A percentile compares a stretch with the other conserved stretches of the same genome.
These are phyloP conservation scores for Aspergillus luchuensis DNA, from an alignment of 2,329 filamentous ascomycete species.

Conservation along the genomic window DNA sequence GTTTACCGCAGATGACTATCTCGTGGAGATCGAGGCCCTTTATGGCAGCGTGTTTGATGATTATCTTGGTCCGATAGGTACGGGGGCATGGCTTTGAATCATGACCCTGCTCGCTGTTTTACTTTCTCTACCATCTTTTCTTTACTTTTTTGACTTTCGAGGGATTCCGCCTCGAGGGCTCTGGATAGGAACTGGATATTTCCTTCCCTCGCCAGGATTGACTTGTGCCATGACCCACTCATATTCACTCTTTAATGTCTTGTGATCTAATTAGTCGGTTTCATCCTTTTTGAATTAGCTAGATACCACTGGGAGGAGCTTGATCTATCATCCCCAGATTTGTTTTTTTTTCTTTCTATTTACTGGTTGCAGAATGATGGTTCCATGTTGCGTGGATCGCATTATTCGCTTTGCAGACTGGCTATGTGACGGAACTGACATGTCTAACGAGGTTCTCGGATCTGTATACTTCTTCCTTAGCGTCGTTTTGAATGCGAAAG, in stretches of 20 bases:
- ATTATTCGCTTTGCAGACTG: not conserved
- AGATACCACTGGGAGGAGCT: conserved; percentile 28
- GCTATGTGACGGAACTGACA: not conserved
- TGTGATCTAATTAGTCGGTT: conserved; percentile 10
- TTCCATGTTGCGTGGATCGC: conserved; percentile 1
- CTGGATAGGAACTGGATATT: conserved; percentile 27
- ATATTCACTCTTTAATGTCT: conserved; percentile 30
- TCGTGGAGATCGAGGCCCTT: conserved; percentile 74
- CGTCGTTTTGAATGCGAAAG: not conserved
- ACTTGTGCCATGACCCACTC: conserved; percentile 33
- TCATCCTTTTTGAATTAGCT: conserved; percentile 17
- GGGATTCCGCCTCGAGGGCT: not conserved
- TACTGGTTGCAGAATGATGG: conserved; percentile 8
- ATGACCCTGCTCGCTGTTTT: conserved; percentile 2
- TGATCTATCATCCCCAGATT: conserved; percentile 13
- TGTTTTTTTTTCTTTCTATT: conserved; percentile 11
- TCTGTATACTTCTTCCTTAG: conserved; percentile 3
- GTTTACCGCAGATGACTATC: conserved; percentile 79
- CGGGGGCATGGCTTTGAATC: conserved; percentile 44
- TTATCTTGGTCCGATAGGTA: conserved; percentile 37
- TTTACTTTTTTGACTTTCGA: conserved; percentile 1
- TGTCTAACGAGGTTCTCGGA: conserved; percentile 4
- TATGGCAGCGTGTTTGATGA: conserved; percentile 63
- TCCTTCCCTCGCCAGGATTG: conserved; percentile 12
- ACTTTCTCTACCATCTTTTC: conserved; percentile 23